These are phyloP conservation scores for Geranium rotundifolium DNA, from an alignment of 345 rosid species.

Conservation along the genomic window DNA sequence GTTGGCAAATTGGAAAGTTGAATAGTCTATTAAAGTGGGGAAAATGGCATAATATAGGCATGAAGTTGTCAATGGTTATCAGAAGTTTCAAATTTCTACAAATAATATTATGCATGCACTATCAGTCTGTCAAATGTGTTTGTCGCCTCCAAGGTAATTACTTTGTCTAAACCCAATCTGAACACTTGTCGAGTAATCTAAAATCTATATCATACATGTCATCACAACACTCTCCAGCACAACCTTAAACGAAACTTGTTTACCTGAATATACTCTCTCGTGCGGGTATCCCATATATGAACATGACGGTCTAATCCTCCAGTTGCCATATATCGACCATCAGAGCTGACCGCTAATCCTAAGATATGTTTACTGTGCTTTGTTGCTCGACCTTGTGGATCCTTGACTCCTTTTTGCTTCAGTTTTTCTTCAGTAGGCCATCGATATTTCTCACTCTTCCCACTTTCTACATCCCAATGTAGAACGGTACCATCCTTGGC, in stretches of 20 bases:
- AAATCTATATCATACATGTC: not conserved
- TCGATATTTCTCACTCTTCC: slow-evolving; percentile 47
- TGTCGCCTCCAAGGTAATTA: no score
- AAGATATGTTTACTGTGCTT: slow-evolving; percentile 69
- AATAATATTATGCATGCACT: not conserved
- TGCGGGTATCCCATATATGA: slow-evolving; percentile 94
- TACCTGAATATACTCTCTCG: slow-evolving; percentile 78
- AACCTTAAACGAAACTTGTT: not conserved
- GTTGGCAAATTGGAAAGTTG: no score
- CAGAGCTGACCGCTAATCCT: slow-evolving; percentile 82
- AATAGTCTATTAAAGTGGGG: no score
- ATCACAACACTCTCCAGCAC: not conserved
- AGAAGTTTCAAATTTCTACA: not conserved
- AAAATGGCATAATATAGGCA: no score
- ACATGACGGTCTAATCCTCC: slow-evolving; percentile 94
- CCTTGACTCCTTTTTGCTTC: slow-evolving; percentile 64
- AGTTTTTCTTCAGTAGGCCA: slow-evolving; percentile 73
- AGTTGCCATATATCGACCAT: slow-evolving; percentile 86
- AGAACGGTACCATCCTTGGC: slow-evolving; percentile 77
- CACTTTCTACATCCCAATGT: slow-evolving; percentile 81
- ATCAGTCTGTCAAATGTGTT: not conserved
- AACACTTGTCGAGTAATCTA: not conserved
- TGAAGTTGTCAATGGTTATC: not conserved
- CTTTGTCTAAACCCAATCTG: not conserved
- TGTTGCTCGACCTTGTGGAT: slow-evolving; percentile 50